Evolutionary conservation across 257 asterid genomes (phyloP).

Genomic region (Solanum arcanum): DNA sequence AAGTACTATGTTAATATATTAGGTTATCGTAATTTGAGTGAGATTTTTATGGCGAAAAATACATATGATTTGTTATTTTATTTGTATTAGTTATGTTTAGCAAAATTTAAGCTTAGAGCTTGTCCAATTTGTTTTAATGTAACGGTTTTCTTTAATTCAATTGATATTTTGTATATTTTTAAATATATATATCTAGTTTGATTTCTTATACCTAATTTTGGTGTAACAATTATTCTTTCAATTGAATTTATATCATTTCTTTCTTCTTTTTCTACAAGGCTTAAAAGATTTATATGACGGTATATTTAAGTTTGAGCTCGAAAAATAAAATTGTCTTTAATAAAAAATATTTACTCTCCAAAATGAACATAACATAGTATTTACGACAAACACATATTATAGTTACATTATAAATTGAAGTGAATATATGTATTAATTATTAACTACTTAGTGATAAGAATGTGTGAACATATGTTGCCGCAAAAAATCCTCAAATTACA

Average conservation of each 20-base stretch:
- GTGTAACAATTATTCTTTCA: not conserved
- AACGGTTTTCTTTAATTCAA: too few relatives aligned
- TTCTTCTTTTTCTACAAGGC: not conserved
- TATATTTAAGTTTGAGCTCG: not conserved
- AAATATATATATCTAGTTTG: too few relatives aligned
- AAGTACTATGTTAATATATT: not conserved
- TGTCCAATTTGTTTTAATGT: not conserved
- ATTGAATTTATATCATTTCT: too few relatives aligned
- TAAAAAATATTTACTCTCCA: not conserved
- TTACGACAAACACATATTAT: not conserved
- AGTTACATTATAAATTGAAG: not conserved
- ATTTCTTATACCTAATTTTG: too few relatives aligned
- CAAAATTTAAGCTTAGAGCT: not conserved
- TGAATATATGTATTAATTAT: too few relatives aligned
- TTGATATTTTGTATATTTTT: too few relatives aligned
- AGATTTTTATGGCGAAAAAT: not conserved
- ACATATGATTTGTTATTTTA: not conserved
- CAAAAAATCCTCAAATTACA: too few relatives aligned
- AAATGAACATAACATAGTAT: not conserved
- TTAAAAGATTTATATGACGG: not conserved
- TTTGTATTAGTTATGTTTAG: not conserved
- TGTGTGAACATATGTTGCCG: too few relatives aligned
- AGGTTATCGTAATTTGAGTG: not conserved
- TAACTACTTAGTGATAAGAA: not conserved
- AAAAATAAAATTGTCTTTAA: rapidly evolving